phyloP scores from a whole-genome alignment of 352 stramenopile genomes.

The Peronosclerospora sorghi region DNA sequence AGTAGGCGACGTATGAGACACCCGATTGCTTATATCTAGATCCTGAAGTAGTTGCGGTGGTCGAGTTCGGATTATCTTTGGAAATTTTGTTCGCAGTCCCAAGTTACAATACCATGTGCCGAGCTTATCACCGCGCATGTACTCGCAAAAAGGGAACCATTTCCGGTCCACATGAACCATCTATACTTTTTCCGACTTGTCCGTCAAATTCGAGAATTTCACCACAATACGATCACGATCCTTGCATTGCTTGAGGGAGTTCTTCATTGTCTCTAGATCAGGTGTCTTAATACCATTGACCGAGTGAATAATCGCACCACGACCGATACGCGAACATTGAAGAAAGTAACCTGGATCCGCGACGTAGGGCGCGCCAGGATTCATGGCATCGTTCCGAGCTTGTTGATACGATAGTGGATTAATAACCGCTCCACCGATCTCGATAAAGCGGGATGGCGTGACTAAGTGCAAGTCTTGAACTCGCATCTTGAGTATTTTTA shows the following conservation, averaged over 20 bases:
- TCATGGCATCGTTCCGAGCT: conserved; percentile 75
- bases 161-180: conserved; percentile 83
- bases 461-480: conserved; percentile 82
- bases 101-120: conserved; percentile 74
- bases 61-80: conserved; percentile 30
- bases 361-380: conserved; percentile 64
- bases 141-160: conserved; percentile 87
- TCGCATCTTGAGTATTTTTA: conserved; percentile 44
- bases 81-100: conserved; percentile 78
- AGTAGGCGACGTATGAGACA: conserved; percentile 29
- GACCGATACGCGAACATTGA: conserved; percentile 74
- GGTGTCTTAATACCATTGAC: conserved; percentile 80
- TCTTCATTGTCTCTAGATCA: conserved; percentile 72
- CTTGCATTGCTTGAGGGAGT: conserved; percentile 57
- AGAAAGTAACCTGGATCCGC: conserved; percentile 85
- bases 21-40: conserved; percentile 26
- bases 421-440: conserved; percentile 80
- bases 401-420: conserved; percentile 87
- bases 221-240: conserved; percentile 80
- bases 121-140: conserved; percentile 60
- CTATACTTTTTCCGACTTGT: conserved; percentile 73
- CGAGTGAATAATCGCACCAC: conserved; percentile 78
- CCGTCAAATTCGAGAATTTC: conserved; percentile 68
- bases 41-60: conserved; percentile 14
- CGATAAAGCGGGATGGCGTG: conserved; percentile 77